phyloP scores from a whole-genome alignment of 192 early-diverging fungal genomes.

The Spizellomyces sp. region DNA sequence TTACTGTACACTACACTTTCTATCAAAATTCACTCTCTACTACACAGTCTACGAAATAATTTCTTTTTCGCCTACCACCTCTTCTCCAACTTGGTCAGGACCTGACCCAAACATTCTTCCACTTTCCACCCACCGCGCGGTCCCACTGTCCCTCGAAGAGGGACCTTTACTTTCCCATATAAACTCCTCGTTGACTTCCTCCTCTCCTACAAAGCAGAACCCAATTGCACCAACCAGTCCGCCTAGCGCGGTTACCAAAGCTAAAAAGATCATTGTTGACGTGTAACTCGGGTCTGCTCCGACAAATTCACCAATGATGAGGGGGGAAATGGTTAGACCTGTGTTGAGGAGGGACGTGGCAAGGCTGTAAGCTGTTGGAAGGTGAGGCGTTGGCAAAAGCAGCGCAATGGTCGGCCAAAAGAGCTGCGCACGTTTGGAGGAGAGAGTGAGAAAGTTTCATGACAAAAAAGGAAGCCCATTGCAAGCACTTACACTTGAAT shows the following conservation, averaged over 20 bases:
- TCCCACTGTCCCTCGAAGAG: background rate
- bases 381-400: background rate
- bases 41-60: too few relatives aligned
- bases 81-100: too few relatives aligned
- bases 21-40: too few relatives aligned
- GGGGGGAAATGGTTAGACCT: conserved; percentile 6
- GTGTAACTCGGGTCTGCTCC: background rate
- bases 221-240: background rate
- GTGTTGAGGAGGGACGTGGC: conserved; percentile 8
- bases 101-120: background rate
- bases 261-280: background rate
- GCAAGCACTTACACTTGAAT: conserved; percentile 2
- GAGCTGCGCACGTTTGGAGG: background rate
- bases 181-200: conserved; percentile 3
- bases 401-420: conserved; percentile 3
- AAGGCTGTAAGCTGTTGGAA: conserved; percentile 13
- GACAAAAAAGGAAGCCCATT: background rate
- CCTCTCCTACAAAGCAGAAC: background rate
- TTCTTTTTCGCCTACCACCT: too few relatives aligned
- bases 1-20: too few relatives aligned
- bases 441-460: background rate
- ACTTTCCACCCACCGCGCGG: background rate
- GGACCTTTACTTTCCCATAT: too few relatives aligned
- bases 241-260: background rate
- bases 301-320: conserved; percentile 2